Percentiles rank a stretch among this genome's conserved stretches.
Conservation (phyloP, 2,329 filamentous ascomycete species). For the Ceratocystis albifundus region DNA sequence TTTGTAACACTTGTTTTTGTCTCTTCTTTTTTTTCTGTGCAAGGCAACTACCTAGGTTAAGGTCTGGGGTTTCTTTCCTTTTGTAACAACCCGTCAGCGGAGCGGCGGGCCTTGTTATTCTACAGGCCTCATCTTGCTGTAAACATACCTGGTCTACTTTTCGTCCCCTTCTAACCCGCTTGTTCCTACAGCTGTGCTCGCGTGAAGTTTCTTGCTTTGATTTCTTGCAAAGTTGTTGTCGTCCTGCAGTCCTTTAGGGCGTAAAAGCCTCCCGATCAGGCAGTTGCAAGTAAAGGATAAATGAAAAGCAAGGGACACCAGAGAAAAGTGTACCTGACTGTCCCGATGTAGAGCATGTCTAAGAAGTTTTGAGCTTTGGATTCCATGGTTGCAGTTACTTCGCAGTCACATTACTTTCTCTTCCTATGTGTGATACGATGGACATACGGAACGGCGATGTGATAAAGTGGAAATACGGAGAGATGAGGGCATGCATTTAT, state of each 20-base stretch:
- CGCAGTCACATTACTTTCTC: no score
- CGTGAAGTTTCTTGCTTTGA: background rate
- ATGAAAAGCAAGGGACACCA: background rate
- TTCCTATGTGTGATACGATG: background rate
- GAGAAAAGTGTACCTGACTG: background rate
- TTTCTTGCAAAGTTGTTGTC: background rate
- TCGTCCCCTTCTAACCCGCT: background rate
- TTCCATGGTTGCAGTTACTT: no score
- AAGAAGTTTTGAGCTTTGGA: background rate
- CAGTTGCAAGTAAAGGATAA: background rate
- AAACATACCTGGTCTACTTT: background rate
- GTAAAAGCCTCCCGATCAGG: background rate
- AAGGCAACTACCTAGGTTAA: no score
- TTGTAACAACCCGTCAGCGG: no score
- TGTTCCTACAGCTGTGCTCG: background rate
- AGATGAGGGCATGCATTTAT: background rate
- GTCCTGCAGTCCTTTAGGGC: background rate
- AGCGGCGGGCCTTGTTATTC: no score
- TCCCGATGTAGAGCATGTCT: background rate
- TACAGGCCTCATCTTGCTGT: no score
- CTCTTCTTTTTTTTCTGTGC: no score
- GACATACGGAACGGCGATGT: background rate
- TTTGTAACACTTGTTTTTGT: no score
- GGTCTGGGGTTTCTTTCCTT: no score
- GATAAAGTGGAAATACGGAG: no score